Evolutionary conservation across 2,329 filamentous ascomycete genomes (phyloP), one percentile per base, ranked within the genome.

Genomic region (Cryphonectria parasitica): DNA sequence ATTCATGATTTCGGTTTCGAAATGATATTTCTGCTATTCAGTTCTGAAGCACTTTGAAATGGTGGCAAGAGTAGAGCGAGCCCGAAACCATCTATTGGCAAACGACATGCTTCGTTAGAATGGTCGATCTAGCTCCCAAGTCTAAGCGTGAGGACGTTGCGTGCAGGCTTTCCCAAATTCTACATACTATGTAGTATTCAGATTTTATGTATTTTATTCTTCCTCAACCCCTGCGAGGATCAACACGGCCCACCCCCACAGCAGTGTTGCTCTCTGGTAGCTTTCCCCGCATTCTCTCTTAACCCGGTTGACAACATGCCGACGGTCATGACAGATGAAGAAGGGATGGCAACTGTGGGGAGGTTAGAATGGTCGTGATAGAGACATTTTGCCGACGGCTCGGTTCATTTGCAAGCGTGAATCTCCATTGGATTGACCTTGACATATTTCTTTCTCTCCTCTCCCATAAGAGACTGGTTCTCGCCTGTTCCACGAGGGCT

Each of bases 321-420:
- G 64, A 58, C 36, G 28, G 19, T 43, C 61, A 41, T n/a, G 61
- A 17, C 36, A 63, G 4, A 36, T 22, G 22, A 43, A 7, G 25
- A 25, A 45, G 22, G 61, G 10, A 45, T 28, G 39, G 25, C 31
- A 7, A 52, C 17, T 49, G 43, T 34, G 17, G 63, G 63, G 41
- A 36, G 41, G 25, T 15, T 10, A 34, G 43, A 31, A 17, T 15
- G 63, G 31, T 25, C 22, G 45, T 66, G 45, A 39, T 58, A n/a
- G 52, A 34, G 54, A 17, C 49, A 41, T 60, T 67, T 67, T 28
- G 36, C 65, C 65, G 65, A 67, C 49, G 34, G 65, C 49, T 58
- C 64, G 64, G 64, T 66, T 54, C 34, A 66, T 66, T 6, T 66
- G 13, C 31, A 39, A n/a, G 64, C 64, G 64, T 64, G n/a, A 6